Percentiles rank a stretch among this genome's conserved stretches.
Evolutionary conservation across 1,139 yeast genomes (phyloP).

Genomic region (Hyphopichia fennica): DNA sequence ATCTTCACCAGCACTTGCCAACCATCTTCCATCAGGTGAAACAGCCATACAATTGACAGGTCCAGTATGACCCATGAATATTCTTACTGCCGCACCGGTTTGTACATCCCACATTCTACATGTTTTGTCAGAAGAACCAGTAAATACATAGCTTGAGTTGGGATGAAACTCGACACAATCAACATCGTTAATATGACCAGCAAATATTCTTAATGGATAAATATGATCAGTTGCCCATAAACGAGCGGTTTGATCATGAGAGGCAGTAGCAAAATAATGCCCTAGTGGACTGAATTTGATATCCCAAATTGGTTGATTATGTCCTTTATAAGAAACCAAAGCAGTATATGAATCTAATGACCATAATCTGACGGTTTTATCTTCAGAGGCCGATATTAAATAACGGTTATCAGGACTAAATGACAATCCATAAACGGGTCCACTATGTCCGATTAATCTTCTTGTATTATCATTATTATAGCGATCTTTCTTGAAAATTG

Average conservation of each 20-base stretch:
- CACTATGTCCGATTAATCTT: slow-evolving; percentile 87
- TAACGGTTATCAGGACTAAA: slow-evolving; percentile 90
- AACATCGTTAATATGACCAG: slow-evolving; percentile 96
- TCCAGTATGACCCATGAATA: slow-evolving; percentile 93
- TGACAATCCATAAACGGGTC: slow-evolving; percentile 87
- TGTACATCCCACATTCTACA: slow-evolving; percentile 98
- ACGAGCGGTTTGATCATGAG: slow-evolving; percentile 96
- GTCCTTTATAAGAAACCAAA: slow-evolving; percentile 93
- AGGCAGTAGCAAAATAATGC: slow-evolving; percentile 95
- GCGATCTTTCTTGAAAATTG: slow-evolving; percentile 63
- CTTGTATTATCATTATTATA: slow-evolving; percentile 51
- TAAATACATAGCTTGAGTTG: slow-evolving; percentile 87
- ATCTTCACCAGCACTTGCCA: slow-evolving; percentile 95
- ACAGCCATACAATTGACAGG: slow-evolving; percentile 84
- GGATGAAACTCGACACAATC: slow-evolving; percentile 97
- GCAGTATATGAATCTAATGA: slow-evolving; percentile 88
- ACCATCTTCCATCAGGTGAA: slow-evolving; percentile 96
- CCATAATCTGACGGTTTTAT: slow-evolving; percentile 91
- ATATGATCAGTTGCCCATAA: slow-evolving; percentile 98
- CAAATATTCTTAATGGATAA: slow-evolving; percentile 91
- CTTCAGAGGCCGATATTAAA: slow-evolving; percentile 83
- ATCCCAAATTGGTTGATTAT: slow-evolving; percentile 97
- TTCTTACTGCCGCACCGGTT: slow-evolving; percentile 84
- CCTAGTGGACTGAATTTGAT: slow-evolving; percentile 93
- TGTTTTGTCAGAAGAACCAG: slow-evolving; percentile 94